Evolutionary conservation across 1,139 yeast species (phyloP), one percentile per base, ranked within the genome.

Genomic region (Yamadazyma trypodendri): DNA sequence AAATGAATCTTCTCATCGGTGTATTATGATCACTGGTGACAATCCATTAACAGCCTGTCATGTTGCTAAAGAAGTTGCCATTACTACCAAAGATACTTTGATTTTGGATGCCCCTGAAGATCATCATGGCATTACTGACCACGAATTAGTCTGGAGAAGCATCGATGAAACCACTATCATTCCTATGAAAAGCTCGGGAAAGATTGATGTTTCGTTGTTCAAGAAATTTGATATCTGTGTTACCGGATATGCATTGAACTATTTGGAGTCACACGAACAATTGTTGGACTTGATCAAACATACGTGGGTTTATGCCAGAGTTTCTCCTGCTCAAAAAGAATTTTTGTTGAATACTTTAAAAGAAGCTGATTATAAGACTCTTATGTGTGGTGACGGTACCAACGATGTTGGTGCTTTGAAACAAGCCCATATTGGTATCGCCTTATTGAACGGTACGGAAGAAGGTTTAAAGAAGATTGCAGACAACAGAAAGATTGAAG

Each of bases 371-470:
- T 92, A 90, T 64, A 84, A 79, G 55, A 92, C 98, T 24, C 76
- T 94, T 53, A 92, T 92, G 99, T 92, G 98, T 68, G 99, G 99
- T 72, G 99, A 92, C 66, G 99, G 99, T 66, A 92, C 99, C 24
- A 92, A 92, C 60, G 99, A 92, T 72, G 98, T 92, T 40, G 99
- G 99, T 63, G 99, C 99, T 38, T 78, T 92, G 65, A 94, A 92
- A 63, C 97, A 92, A 68, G 97, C 99, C 7, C 96, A 92, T 56
- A 84, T 92, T 58, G 98, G 98, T 70, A 90, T 92, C 57, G 99
- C 99, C 12, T 71, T 92, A 50, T 75, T 94, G 60, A 94, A 94
- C 56, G 99, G 97, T 68, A 89, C 98, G 41, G 96, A 87, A 60
- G 97, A 86, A 43, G 88, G 96, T 39, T 72, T 94, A 80, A 85